Evolutionary conservation across 768 basidiomycete species (phyloP).

Genomic region (Mycena chlorophos): DNA sequence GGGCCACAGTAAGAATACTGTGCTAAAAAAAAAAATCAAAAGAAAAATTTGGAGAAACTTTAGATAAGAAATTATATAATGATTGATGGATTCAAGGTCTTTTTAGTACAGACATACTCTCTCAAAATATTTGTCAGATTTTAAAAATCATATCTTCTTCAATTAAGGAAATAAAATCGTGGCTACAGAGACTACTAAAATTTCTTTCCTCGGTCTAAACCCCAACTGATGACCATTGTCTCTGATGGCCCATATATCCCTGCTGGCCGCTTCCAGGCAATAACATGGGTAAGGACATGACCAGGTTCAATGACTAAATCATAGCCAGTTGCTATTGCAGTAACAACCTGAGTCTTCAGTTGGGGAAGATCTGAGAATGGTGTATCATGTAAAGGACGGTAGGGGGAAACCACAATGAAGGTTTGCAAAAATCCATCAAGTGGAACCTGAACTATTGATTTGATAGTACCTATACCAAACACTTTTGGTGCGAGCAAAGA

Average conservation of each 20-base stretch:
- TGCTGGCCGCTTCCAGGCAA: not conserved
- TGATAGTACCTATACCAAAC: not conserved
- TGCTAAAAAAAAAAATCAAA: too few relatives aligned
- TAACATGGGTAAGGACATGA: constrained; percentile 13
- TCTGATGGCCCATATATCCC: constrained; percentile 4
- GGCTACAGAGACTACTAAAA: too few relatives aligned
- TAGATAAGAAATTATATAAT: too few relatives aligned
- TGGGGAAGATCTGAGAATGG: not conserved
- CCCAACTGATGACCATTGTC: not conserved
- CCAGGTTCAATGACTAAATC: constrained; percentile 5
- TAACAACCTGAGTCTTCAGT: not conserved
- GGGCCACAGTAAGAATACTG: too few relatives aligned
- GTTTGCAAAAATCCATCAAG: constrained; percentile 1
- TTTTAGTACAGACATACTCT: too few relatives aligned
- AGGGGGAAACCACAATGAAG: constrained; percentile 6
- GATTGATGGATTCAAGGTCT: too few relatives aligned
- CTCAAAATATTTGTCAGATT: too few relatives aligned
- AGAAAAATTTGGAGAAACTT: too few relatives aligned
- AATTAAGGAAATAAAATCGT: too few relatives aligned
- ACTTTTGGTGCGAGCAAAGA: not conserved
- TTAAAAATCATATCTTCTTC: too few relatives aligned
- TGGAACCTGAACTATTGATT: not conserved
- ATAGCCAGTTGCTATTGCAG: not conserved
- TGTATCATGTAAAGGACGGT: not conserved
- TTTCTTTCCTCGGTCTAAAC: not conserved